A percentile compares a stretch with the other conserved stretches of the same genome.
Evolutionary conservation across 139 green algal species (phyloP).

Genomic region (Edaphochlamys debaryana): DNA sequence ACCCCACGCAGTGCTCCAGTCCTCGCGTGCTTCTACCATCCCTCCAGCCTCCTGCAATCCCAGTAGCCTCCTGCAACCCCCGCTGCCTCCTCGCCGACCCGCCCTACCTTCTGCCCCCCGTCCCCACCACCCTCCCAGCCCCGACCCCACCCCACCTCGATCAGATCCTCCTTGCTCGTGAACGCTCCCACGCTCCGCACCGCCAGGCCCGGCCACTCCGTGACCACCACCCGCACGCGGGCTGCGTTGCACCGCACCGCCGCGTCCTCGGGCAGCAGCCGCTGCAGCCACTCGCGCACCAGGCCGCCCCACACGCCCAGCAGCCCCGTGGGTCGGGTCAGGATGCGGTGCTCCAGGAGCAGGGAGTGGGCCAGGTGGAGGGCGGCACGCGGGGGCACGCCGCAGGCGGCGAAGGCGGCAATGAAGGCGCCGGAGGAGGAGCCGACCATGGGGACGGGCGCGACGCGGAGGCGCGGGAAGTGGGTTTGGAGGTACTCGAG

Average conservation of each 20-base stretch:
- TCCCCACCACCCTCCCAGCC: no score
- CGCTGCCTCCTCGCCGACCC: no score
- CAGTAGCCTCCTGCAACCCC: no score
- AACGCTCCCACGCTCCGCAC: neutral
- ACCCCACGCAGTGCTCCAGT: no score
- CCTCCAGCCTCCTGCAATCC: no score
- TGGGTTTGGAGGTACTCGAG: constrained; percentile 45
- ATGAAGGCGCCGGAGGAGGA: constrained; percentile 44
- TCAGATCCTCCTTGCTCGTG: neutral
- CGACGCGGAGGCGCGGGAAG: no score
- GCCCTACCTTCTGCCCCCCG: no score
- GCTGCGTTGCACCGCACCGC: constrained; percentile 52
- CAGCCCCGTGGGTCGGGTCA: constrained; percentile 62
- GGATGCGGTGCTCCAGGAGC: constrained; percentile 56
- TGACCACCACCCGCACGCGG: constrained; percentile 32
- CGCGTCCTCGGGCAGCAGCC: constrained; percentile 76
- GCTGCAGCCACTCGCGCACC: constrained; percentile 71
- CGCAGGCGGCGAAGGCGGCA: constrained; percentile 44
- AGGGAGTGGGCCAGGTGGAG: constrained; percentile 54
- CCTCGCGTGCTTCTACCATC: no score
- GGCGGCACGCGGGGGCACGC: constrained; percentile 38
- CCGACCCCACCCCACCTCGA: neutral
- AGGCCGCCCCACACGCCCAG: constrained; percentile 78
- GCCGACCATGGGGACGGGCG: constrained; percentile 5
- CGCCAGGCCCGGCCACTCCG: constrained; percentile 4